Evolutionary conservation across 495 filamentous ascomycete species (phyloP).

Genomic region (Xeromyces bisporus): DNA sequence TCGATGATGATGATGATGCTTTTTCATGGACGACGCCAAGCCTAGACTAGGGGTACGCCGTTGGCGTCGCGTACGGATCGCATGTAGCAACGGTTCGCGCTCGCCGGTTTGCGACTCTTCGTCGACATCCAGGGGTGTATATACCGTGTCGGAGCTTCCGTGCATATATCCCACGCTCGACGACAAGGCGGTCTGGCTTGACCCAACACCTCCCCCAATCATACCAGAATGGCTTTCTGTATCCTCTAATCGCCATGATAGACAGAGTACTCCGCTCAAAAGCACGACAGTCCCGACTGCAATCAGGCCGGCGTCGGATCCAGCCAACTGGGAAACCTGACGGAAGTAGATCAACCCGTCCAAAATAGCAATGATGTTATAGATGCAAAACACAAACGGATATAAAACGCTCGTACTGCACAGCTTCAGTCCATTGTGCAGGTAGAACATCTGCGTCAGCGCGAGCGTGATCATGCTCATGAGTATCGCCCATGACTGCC

Average conservation of each 20-base stretch:
- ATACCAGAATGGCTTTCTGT: conserved; percentile 39
- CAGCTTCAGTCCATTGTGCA: conserved; percentile 83
- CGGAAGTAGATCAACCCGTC: conserved; percentile 95
- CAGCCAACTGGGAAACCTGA: conserved; percentile 61
- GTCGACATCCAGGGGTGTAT: conserved; percentile 11
- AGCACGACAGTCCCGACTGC: conserved; percentile 75
- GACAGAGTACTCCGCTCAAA: conserved; percentile 70
- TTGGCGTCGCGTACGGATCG: conserved; percentile 8
- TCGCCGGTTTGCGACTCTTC: conserved; percentile 22
- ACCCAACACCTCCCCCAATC: conserved; percentile 18
- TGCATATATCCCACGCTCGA: conserved; percentile 29
- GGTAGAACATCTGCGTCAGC: conserved; percentile 82
- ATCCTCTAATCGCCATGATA: conserved; percentile 84
- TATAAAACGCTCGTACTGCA: conserved; percentile 94
- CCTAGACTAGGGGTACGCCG: conserved; percentile 25
- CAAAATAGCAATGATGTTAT: conserved; percentile 97
- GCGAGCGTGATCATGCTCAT: conserved; percentile 67
- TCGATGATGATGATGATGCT: conserved; percentile 5
- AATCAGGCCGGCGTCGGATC: conserved; percentile 67
- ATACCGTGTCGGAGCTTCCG: conserved; percentile 13
- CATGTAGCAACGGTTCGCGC: conserved; percentile 22
- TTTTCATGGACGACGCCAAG: conserved; percentile 9
- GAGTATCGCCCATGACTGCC: conserved; percentile 93
- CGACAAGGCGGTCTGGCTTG: conserved; percentile 24
- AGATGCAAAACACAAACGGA: conserved; percentile 95